Conservation (phyloP, 495 filamentous ascomycete species). For the Neurospora sp. region DNA sequence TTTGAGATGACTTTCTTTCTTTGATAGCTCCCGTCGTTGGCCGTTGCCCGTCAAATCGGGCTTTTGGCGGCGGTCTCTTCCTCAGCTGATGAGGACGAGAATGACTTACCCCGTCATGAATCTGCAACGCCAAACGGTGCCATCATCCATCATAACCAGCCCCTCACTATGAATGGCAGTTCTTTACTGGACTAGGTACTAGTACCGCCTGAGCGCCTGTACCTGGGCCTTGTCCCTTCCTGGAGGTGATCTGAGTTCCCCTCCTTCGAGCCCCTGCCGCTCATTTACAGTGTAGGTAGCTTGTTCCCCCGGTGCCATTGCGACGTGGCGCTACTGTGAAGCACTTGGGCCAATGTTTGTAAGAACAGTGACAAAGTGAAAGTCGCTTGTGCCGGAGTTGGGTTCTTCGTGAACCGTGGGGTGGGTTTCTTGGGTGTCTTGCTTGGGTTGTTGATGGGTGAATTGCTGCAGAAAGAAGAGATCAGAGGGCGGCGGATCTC, state of each 20-base stretch:
- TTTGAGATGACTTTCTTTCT: neutral
- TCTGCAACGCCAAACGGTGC: neutral
- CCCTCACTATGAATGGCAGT: neutral
- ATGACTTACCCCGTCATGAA: neutral
- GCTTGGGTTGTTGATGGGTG: neutral
- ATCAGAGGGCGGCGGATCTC: neutral
- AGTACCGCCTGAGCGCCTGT: neutral
- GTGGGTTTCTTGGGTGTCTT: neutral
- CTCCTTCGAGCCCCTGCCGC: neutral
- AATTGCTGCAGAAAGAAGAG: neutral
- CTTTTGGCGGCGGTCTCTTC: neutral
- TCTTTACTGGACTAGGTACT: neutral
- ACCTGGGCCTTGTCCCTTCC: neutral
- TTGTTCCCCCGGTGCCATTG: constrained; percentile 30
- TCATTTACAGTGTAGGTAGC: neutral
- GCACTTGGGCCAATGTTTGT: constrained; percentile 25
- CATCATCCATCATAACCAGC: neutral
- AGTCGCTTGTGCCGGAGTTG: constrained; percentile 6
- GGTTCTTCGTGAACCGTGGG: neutral
- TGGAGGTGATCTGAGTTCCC: neutral
- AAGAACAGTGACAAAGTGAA: neutral
- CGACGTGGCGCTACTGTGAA: constrained; percentile 43
- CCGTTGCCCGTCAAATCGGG: neutral
- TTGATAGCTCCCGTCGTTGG: neutral
- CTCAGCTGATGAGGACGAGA: neutral